These are phyloP conservation scores for Lathyrus aphaca DNA, from an alignment of 306 rosid genomes.

Conservation along the genomic window DNA sequence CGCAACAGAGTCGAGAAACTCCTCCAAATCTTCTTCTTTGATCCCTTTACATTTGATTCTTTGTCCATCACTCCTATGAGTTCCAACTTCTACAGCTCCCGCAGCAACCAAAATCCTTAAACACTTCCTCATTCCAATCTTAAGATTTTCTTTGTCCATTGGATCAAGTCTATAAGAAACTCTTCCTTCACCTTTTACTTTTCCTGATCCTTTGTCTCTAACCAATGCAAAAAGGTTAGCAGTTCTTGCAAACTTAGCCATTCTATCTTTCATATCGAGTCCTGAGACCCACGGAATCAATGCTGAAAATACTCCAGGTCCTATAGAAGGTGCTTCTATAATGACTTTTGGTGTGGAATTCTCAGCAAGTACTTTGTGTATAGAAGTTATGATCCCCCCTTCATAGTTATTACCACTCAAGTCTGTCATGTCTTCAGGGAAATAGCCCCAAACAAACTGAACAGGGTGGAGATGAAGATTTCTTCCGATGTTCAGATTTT, in stretches of 20 bases:
- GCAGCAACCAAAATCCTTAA: constrained; percentile 81
- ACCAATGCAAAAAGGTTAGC: constrained; percentile 68
- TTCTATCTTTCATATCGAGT: constrained; percentile 63
- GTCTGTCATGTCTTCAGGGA: constrained; percentile 59
- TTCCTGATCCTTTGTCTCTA: constrained; percentile 86
- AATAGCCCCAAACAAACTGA: constrained; percentile 75
- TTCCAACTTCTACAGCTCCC: constrained; percentile 92
- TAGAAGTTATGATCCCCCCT: constrained; percentile 85
- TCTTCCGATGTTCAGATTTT: constrained; percentile 72
- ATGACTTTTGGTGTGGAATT: constrained; percentile 51
- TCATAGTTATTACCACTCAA: constrained; percentile 59
- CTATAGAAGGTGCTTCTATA: constrained; percentile 70
- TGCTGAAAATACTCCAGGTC: constrained; percentile 74
- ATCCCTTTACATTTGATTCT: constrained; percentile 67
- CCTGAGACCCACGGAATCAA: constrained; percentile 81
- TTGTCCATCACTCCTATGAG: constrained; percentile 92
- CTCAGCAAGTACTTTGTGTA: constrained; percentile 65
- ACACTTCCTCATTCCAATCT: constrained; percentile 64
- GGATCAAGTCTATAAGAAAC: constrained; percentile 55
- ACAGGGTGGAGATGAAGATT: constrained; percentile 89
- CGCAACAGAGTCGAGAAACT: constrained; percentile 64
- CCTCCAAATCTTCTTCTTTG: constrained; percentile 64
- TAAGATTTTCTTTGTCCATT: constrained; percentile 68
- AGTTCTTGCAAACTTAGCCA: constrained; percentile 73
- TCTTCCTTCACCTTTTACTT: constrained; percentile 55